Evolutionary conservation across 2,329 filamentous ascomycete species (phyloP).

Genomic region (Elsinoe necatrix): DNA sequence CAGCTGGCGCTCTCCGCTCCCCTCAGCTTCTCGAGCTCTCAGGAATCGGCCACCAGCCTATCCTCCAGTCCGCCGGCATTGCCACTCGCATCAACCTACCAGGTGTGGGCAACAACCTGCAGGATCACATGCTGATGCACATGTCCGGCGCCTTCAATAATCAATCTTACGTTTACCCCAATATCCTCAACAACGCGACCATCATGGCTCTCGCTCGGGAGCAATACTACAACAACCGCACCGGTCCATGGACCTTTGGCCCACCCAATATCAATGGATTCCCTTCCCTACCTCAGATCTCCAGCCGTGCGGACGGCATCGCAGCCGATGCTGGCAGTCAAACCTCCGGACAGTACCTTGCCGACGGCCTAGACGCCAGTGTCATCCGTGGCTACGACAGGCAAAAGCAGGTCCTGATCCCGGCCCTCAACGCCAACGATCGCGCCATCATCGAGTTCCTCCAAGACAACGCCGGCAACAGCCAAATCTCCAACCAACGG

Average conservation of each 20-base stretch:
- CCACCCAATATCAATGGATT: slow-evolving; percentile 26
- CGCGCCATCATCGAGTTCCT: slow-evolving; percentile 27
- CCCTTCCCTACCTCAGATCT: slow-evolving; percentile 24
- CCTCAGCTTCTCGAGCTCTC: slow-evolving; percentile 36
- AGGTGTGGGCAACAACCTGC: slow-evolving; percentile 19
- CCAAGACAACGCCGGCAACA: slow-evolving; percentile 27
- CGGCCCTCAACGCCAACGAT: slow-evolving; percentile 21
- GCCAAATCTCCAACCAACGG: slow-evolving; percentile 31
- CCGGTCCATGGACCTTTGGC: slow-evolving; percentile 24
- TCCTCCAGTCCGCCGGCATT: slow-evolving; percentile 38
- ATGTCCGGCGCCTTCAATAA: slow-evolving; percentile 20
- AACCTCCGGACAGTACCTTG: slow-evolving; percentile 21
- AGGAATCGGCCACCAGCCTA: slow-evolving; percentile 31
- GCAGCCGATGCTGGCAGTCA: slow-evolving; percentile 18
- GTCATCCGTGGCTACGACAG: slow-evolving; percentile 23
- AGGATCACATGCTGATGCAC: slow-evolving; percentile 21
- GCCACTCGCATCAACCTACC: slow-evolving; percentile 17
- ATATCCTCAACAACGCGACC: slow-evolving; percentile 22
- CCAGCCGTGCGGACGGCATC: slow-evolving; percentile 17
- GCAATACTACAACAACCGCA: slow-evolving; percentile 24
- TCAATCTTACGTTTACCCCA: slow-evolving; percentile 18
- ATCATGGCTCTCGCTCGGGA: slow-evolving; percentile 22
- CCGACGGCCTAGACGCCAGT: slow-evolving; percentile 18
- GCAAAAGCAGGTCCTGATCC: slow-evolving; percentile 23
- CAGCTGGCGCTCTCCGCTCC: slow-evolving; percentile 29